Conservation (phyloP, 108 stramenopile genomes). For the Fistulifera solaris region DNA sequence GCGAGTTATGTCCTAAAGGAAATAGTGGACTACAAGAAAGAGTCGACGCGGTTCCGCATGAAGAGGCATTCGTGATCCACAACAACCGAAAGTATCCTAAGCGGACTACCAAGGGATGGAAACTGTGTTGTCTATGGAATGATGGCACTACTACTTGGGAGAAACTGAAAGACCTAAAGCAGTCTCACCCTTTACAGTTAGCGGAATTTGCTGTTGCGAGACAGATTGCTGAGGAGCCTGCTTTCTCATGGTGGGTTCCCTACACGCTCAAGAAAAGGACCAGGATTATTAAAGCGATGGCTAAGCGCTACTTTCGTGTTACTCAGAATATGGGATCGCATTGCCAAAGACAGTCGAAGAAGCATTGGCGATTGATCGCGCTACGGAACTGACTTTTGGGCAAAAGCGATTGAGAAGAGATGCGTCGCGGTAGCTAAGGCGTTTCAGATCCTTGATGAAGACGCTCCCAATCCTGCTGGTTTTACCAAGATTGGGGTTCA, state of each 20-base stretch:
- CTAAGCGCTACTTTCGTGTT: neutral
- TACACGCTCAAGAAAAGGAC: constrained; percentile 17
- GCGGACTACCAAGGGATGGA: constrained; percentile 26
- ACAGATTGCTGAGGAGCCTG: constrained; percentile 8
- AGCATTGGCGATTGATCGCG: constrained; percentile 30
- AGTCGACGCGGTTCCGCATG: constrained; percentile 3
- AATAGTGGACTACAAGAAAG: constrained; percentile 21
- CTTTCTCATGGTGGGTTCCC: constrained; percentile 27
- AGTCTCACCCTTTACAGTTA: constrained; percentile 18
- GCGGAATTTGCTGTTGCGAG: constrained; percentile 29
- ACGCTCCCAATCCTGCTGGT: constrained; percentile 3
- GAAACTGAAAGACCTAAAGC: constrained; percentile 15
- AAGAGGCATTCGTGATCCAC: neutral
- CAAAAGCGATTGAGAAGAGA: constrained; percentile 38
- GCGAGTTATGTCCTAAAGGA: constrained; percentile 7
- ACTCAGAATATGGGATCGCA: constrained; percentile 13
- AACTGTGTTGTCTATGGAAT: constrained; percentile 16
- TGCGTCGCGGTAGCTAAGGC: constrained; percentile 31
- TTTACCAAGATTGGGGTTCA: constrained; percentile 3
- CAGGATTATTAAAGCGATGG: constrained; percentile 11
- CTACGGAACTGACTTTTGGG: constrained; percentile 31
- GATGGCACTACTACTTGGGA: constrained; percentile 21
- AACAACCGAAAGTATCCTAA: neutral
- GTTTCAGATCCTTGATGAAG: constrained; percentile 24
- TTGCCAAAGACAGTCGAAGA: constrained; percentile 20